Evolutionary conservation across 2,329 filamentous ascomycete species (phyloP).

Genomic region (Phialophora tarda): DNA sequence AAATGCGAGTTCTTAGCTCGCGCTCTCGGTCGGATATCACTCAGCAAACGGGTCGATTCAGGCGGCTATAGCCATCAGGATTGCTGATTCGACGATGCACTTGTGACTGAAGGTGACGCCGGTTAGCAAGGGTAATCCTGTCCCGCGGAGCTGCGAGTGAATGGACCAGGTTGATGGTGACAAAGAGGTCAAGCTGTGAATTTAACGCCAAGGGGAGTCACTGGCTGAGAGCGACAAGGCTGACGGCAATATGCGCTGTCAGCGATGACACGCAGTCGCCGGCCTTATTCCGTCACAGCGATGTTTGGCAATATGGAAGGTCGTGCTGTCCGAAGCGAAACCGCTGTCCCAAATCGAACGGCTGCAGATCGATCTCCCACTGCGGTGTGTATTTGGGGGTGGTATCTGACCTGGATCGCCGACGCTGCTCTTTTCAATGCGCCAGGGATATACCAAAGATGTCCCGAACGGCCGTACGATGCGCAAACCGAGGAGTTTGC

Average conservation of each 20-base stretch:
- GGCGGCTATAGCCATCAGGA: constrained; percentile 28
- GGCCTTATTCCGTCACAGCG: constrained; percentile 29
- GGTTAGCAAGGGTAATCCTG: constrained; percentile 24
- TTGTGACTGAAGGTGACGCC: constrained; percentile 20
- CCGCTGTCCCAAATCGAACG: constrained; percentile 1
- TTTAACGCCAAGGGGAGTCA: constrained; percentile 12
- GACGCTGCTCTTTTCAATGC: constrained; percentile 20
- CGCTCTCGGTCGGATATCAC: constrained; percentile 18
- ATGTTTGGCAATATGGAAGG: neutral
- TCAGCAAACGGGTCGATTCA: constrained; percentile 24
- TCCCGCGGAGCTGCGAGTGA: constrained; percentile 19
- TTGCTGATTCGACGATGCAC: constrained; percentile 13
- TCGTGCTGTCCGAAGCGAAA: constrained; percentile 10
- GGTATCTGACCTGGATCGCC: constrained; percentile 16
- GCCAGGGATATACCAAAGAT: constrained; percentile 2
- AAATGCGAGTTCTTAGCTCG: constrained; percentile 14
- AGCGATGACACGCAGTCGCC: constrained; percentile 26
- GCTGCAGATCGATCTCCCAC: constrained; percentile 9
- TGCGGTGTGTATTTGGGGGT: neutral
- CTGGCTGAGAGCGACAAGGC: constrained; percentile 17
- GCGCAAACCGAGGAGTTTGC: constrained; percentile 3
- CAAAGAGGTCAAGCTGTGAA: constrained; percentile 14
- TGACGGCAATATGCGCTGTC: constrained; percentile 35
- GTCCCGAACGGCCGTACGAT: neutral
- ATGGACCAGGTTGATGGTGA: constrained; percentile 2